These are phyloP conservation scores for Colletotrichum sp. DNA, from an alignment of 2,329 filamentous ascomycete genomes.

Conservation along the genomic window DNA sequence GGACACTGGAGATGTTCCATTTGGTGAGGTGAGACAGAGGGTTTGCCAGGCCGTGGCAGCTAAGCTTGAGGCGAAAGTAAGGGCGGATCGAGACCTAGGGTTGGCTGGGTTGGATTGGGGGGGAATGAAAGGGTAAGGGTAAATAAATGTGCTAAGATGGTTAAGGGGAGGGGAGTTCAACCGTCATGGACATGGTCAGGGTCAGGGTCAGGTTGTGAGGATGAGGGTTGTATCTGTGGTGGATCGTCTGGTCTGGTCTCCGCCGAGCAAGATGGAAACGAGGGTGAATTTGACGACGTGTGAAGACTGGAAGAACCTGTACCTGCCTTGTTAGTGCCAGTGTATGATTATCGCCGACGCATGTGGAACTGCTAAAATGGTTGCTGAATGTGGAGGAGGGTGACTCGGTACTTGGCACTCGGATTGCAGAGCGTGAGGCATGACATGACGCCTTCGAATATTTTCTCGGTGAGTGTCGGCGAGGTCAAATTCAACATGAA, in stretches of 20 bases:
- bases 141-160: not conserved
- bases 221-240: slow-evolving; percentile 18
- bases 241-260: slow-evolving; percentile 18
- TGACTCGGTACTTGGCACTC: not conserved
- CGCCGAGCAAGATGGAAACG: slow-evolving; percentile 7
- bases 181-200: not conserved
- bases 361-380: not conserved
- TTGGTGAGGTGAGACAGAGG: not conserved
- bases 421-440: not conserved
- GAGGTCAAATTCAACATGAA: not conserved
- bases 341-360: not conserved
- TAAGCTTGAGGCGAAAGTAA: not conserved
- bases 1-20: not conserved
- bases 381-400: not conserved
- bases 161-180: not conserved
- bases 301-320: slow-evolving; percentile 10
- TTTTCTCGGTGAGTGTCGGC: not conserved
- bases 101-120: not conserved
- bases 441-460: not conserved
- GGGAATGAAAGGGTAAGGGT: not conserved
- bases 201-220: not conserved
- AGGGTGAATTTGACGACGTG: slow-evolving; percentile 13
- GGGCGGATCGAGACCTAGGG: not conserved
- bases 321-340: not conserved
- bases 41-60: not conserved